Evolutionary conservation across 2,329 filamentous ascomycete genomes (phyloP).

Genomic region (Aphanoascus verrucosus): DNA sequence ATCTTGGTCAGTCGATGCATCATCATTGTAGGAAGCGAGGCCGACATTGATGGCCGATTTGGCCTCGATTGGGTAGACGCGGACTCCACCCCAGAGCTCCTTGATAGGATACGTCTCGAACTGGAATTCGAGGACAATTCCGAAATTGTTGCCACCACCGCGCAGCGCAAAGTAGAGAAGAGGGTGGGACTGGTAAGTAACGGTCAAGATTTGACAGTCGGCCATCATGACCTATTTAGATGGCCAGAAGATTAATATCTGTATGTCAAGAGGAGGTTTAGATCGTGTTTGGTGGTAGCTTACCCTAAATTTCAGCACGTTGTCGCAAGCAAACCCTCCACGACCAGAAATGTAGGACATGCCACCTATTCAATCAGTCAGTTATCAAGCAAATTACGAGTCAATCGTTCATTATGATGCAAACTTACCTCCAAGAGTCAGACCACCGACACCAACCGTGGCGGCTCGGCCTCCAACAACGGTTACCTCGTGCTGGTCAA

Average conservation of each 20-base stretch:
- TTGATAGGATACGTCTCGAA: constrained; percentile 24
- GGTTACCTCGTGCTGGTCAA: constrained; percentile 26
- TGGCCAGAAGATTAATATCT: neutral
- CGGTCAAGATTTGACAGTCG: constrained; percentile 29
- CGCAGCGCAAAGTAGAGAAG: constrained; percentile 42
- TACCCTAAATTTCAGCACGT: constrained; percentile 27
- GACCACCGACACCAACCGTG: constrained; percentile 22
- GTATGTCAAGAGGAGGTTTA: neutral
- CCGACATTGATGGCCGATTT: constrained; percentile 4
- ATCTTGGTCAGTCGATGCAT: constrained; percentile 19
- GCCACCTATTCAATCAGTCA: constrained; percentile 20
- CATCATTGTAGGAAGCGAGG: neutral
- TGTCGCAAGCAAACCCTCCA: constrained; percentile 31
- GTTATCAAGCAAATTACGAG: neutral
- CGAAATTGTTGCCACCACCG: constrained; percentile 38
- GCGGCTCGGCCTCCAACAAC: constrained; percentile 27
- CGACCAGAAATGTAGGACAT: constrained; percentile 26
- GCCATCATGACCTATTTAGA: constrained; percentile 30
- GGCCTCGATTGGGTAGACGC: constrained; percentile 19
- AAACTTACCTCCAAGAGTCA: constrained; percentile 20
- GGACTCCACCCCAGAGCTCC: constrained; percentile 32
- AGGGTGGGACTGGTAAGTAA: constrained; percentile 28
- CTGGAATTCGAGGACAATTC: constrained; percentile 32
- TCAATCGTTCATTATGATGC: neutral
- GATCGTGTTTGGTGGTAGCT: neutral